Percentiles rank a stretch among this genome's conserved stretches.
phyloP scores from a whole-genome alignment of 441 rosid genomes.

The Manihot esculenta region DNA sequence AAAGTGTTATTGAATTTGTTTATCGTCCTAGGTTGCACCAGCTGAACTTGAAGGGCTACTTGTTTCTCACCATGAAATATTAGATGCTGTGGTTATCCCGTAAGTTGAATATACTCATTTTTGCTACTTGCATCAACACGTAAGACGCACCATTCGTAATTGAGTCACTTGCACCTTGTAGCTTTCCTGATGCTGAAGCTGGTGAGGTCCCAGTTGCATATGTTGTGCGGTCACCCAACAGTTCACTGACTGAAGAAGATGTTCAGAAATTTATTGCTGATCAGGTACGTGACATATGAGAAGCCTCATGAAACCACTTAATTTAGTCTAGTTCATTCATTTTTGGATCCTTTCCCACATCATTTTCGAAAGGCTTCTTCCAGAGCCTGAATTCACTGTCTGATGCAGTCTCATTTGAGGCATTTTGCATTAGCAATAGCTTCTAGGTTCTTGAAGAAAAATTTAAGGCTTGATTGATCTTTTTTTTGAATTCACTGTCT shows the following conservation, averaged over 20 bases:
- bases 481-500: not conserved
- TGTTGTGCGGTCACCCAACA: constrained; percentile 67
- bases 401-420: not conserved
- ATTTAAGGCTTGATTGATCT: not conserved
- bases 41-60: constrained; percentile 97
- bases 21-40: constrained; percentile 73
- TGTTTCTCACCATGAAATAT: constrained; percentile 75
- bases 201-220: constrained; percentile 90
- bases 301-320: too few relatives aligned
- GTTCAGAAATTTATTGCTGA: constrained; percentile 59
- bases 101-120: constrained; percentile 35
- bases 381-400: not conserved
- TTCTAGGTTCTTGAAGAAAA: not conserved
- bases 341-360: not conserved
- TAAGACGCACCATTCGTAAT: constrained; percentile 2
- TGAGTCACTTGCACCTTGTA: constrained; percentile 26
- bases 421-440: too few relatives aligned
- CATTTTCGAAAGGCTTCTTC: not conserved
- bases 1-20: not conserved
- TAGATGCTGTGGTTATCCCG: constrained; percentile 89
- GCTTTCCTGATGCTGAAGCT: constrained; percentile 89
- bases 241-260: constrained; percentile 69
- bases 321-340: too few relatives aligned
- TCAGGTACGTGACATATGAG: constrained; percentile 46
- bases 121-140: not conserved